Conservation (phyloP, 148 eudicot genomes). For the Vaccinium myrtillus region DNA sequence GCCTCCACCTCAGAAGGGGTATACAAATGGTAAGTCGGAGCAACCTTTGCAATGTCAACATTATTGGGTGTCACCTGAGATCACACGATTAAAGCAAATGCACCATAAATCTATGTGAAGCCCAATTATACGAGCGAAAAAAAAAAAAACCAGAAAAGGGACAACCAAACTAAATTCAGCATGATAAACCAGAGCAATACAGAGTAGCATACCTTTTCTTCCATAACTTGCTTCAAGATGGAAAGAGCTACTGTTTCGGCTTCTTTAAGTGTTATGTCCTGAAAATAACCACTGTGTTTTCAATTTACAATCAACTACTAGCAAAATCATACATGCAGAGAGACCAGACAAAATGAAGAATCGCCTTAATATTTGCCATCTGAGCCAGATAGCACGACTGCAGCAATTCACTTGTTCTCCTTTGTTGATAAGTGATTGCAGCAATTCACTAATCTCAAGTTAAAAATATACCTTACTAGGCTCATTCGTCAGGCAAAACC, state of each 20-base stretch:
- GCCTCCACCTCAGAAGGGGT: constrained; percentile 91
- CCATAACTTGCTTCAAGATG: constrained; percentile 98
- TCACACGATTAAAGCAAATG: not conserved
- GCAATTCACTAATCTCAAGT: not conserved
- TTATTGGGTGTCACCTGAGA: constrained; percentile 93
- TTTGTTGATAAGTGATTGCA: not conserved
- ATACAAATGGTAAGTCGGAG: constrained; percentile 91
- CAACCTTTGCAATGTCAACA: constrained; percentile 94
- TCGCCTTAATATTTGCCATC: not conserved
- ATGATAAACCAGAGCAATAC: constrained; percentile 6
- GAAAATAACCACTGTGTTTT: constrained; percentile 5
- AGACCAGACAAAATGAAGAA: not conserved
- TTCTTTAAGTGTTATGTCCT: constrained; percentile 85
- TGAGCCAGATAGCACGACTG: not conserved
- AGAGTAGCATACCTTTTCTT: constrained; percentile 68
- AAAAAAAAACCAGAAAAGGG: not conserved
- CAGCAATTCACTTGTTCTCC: not conserved
- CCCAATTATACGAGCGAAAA: not conserved
- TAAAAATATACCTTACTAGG: not conserved
- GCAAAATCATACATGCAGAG: not conserved
- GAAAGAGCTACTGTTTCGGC: constrained; percentile 97
- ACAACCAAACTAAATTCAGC: not conserved
- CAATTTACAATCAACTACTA: not conserved
- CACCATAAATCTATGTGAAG: not conserved
- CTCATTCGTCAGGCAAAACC: too few relatives aligned